Base-by-base conservation (phyloP, 768 basidiomycete genomes). In the Russula brevipes region DNA sequence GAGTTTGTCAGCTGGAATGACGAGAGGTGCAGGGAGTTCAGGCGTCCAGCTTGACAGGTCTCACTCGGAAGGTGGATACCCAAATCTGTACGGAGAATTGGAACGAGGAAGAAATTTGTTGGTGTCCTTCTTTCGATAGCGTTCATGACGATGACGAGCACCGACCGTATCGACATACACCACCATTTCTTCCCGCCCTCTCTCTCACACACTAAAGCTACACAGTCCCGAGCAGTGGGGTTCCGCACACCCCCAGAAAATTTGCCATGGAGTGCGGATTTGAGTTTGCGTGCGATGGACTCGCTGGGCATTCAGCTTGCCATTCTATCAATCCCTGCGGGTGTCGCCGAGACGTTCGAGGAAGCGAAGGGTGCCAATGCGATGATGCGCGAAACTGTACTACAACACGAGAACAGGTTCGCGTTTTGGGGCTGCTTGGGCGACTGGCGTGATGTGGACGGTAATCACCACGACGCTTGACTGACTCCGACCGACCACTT, bases 1-100 rank as follows among this genome's bases (percentile, higher is more conserved):
- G 76, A 85, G 69, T 98, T 94, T 70, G 76, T 95, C 59, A 85
- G 79, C 69, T 96, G 93, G 91, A 82, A 91, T 69, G 81, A 82
- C 30, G 85, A 86, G 31, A 83, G 83, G 65, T 89, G 88, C 73
- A 78, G 76, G 70, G 76, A 79, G 9, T 88, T 83, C 72, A 77
- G 81, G 66, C 62, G 68, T 11, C 57, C 44, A 14, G 52, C 64
- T 35, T 72, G 55, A 66, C 36, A 16, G 19, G 39, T 59, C 54
- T 64, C 16, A 35, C 39, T 10, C 16, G 49, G 65, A 64, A 66
- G 62, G 38, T 42, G 46, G 30, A 60, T 66, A 7, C 16, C 61
- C 54, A 60, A 17, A 70, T 62, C 12, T 54, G 46, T 69, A 68
- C 38, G 19, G 24, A 46, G 9, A 14, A 17, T 1, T 41, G 46